These are phyloP conservation scores for Codiaeum variegatum DNA, from an alignment of 441 rosid genomes.

Conservation along the genomic window DNA sequence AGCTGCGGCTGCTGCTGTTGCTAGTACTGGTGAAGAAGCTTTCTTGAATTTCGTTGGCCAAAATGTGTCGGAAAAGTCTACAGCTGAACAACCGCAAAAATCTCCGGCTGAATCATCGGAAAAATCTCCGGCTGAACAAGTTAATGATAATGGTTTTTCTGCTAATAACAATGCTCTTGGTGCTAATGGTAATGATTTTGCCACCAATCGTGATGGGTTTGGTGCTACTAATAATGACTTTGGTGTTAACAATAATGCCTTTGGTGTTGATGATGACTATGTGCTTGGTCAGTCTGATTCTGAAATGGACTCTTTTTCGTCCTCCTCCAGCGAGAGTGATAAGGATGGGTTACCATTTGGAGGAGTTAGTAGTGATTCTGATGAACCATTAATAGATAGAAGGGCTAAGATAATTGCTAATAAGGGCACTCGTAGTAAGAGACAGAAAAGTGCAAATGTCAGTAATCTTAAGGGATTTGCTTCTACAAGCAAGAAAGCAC, in stretches of 20 bases:
- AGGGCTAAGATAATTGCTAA: conserved; percentile 21
- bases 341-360: conserved; percentile 23
- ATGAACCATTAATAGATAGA: conserved; percentile 20
- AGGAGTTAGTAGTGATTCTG: conserved; percentile 24
- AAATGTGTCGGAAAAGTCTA: conserved; percentile 16
- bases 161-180: not conserved
- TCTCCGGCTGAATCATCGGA: not conserved
- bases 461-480: conserved; percentile 29
- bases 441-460: conserved; percentile 26
- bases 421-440: conserved; percentile 27
- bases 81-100: not conserved
- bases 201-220: too few species aligned
- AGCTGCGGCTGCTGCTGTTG: not conserved
- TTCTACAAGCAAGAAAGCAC: conserved; percentile 27
- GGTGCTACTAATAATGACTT: not conserved
- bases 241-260: not conserved
- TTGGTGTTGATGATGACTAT: not conserved
- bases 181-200: not conserved
- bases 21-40: conserved; percentile 23
- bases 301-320: not conserved
- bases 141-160: not conserved
- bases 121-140: too few species aligned
- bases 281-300: conserved; percentile 12
- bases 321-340: conserved; percentile 19
- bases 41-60: conserved; percentile 26